Evolutionary conservation across 345 rosid genomes (phyloP), one percentile per base, ranked within the genome.

Genomic region (Abelmoschus esculentus): DNA sequence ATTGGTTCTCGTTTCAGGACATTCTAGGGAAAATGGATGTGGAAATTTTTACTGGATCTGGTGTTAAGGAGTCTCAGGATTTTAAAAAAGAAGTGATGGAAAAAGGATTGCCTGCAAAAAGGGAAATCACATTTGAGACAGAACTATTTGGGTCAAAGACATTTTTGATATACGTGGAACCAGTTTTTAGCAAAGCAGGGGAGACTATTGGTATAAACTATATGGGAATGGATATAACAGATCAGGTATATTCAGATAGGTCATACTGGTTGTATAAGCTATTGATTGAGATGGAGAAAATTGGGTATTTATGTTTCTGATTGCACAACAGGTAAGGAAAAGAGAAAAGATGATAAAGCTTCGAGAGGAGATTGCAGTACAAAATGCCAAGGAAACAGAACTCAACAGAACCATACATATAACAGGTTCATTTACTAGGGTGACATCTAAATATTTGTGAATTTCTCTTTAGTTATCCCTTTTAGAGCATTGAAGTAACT

Each of bases 191-290:
- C 87, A 93, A 90, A 79, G 76, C 91, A 65, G 81, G 85, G 15
- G 97, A 90, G 72, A 90, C 90, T 8, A 93, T 93, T 71, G 98
- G 98, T 63, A 82, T 93, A 56, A 93, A 93, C 66, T 93, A 90
- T 52, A 89, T 93, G 93, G 98, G 98, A 66, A 93, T 93, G 98
- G 98, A 93, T 61, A 85, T 91, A 42, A 87, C 97, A 56, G 98
- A 93, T 75, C 98, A 93, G 97, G 98, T 92, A 70, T 58, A 65
- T 26, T 40, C 31, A 14, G 14, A 54, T 29, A 75, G 56, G 28
- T 42, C 46, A 17, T 55, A 61, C 26, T 70, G 38, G 54, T 22
- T 57, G 66, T 55, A 18, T 47, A 46, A 22, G 61, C 17, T 17
- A 36, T 49, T 70, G 52, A 31, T 19, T 60, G 42, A 36, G 26